A percentile compares a stretch with the other conserved stretches of the same genome.
Conservation (phyloP, 805 yeast genomes). For the Ascoidea rubescens region DNA sequence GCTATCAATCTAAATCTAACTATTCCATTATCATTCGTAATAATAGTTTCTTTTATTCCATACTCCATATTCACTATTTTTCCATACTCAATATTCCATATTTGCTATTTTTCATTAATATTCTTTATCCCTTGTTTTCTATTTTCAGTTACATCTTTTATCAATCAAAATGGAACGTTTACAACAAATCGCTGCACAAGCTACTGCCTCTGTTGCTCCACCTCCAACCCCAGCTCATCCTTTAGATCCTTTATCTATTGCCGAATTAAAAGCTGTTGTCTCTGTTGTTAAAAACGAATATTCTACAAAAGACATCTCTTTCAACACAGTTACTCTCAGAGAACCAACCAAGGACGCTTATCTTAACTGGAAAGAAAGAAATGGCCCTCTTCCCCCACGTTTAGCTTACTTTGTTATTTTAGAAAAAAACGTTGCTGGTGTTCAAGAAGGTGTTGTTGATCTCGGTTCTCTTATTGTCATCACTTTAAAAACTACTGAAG, state of each 20-base stretch:
- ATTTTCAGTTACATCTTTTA: too few species aligned
- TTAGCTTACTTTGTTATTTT: conserved; percentile 52
- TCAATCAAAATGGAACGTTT: conserved; percentile 40
- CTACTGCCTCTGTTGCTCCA: conserved; percentile 38
- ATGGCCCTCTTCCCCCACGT: conserved; percentile 53
- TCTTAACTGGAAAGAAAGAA: conserved; percentile 49
- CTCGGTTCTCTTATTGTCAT: conserved; percentile 32
- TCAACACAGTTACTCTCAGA: conserved; percentile 56
- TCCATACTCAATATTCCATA: too few species aligned
- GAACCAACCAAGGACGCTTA: conserved; percentile 58
- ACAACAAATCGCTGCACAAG: conserved; percentile 47
- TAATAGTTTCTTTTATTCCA: too few species aligned
- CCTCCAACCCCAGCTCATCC: conserved; percentile 51
- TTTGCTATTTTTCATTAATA: too few species aligned
- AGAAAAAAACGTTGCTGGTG: conserved; percentile 43
- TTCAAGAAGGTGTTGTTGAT: conserved; percentile 61
- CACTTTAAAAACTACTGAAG: conserved; percentile 34
- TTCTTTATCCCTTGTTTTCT: too few species aligned
- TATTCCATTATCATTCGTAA: too few species aligned
- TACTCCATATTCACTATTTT: too few species aligned
- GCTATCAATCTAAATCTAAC: too few species aligned
- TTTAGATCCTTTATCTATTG: conserved; percentile 54
- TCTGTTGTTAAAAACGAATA: conserved; percentile 34
- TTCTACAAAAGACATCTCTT: conserved; percentile 30
- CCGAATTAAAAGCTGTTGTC: conserved; percentile 49